Evolutionary conservation across 2,329 filamentous ascomycete genomes (phyloP), one percentile per base, ranked within the genome.

Genomic region (Seiridium unicorne): DNA sequence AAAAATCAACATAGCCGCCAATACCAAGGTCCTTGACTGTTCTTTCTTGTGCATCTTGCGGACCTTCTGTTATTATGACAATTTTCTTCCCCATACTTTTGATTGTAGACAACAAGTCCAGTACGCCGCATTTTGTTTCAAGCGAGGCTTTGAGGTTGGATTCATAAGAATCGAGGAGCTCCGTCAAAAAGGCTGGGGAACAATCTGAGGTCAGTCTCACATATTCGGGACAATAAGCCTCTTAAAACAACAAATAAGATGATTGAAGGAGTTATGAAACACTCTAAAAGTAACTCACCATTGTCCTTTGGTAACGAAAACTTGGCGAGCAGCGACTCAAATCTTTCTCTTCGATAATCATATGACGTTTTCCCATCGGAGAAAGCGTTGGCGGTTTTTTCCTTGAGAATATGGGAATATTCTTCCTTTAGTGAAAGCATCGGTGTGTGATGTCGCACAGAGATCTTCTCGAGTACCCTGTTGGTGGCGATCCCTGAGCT

Each of bases 21-120:
- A 75, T 65, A 1, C 69, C 68, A 0, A 79, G 66, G n/a, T 70
- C 63, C 11, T 65, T 51, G 1, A 80, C 47, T 0, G 79, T 79
- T 65, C 78, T 75, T 62, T 77, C 70, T 58, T 83, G 79, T 2
- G 78, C 74, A 65, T 82, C 80, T 44, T 77, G 73, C 0, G 78
- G 80, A 0, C 79, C 79, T 63, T 83, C 79, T 0, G 79, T 81
- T 1, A 82, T 71, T 18, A 82, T 64, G 0, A 72, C 70, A 3
- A 81, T 68, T n/a, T 72, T 77, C 63, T 78, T 77, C 0, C 72
- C 72, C 0, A 69, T 62, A 0, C 38, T 9, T 55, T 72, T 75
- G 3, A 81, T 63, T 1, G 63, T 64, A 4, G 64, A 40, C 0
- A 82, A 64, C 1, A 82, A 63, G 0, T 67, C 57, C 3, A 74